phyloP scores from a whole-genome alignment of 768 basidiomycete species.

The Lactarius hengduanensis region DNA sequence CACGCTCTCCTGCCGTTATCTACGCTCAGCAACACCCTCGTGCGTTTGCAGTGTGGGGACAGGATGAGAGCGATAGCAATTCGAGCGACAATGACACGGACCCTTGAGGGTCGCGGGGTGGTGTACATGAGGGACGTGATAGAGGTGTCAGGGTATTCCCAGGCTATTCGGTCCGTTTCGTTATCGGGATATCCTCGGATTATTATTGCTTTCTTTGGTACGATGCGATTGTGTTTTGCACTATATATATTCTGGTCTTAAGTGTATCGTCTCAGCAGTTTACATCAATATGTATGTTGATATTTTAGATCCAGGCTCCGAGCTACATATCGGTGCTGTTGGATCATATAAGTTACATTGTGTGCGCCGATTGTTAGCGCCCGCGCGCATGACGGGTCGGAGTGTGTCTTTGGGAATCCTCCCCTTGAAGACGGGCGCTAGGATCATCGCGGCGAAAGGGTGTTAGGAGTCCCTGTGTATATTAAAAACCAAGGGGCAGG shows the following conservation, averaged over 20 bases:
- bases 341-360: not conserved
- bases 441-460: not conserved
- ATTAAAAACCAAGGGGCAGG: constrained; percentile 2
- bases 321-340: not conserved
- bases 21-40: constrained; percentile 40
- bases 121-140: not conserved
- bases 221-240: not conserved
- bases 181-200: not conserved
- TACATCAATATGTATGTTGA: not conserved
- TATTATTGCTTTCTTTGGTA: not conserved
- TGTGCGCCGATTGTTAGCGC: not conserved
- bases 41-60: constrained; percentile 84
- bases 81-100: constrained; percentile 77
- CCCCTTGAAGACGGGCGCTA: not conserved
- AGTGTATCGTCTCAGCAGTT: not conserved
- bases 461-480: constrained; percentile 19
- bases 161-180: not conserved
- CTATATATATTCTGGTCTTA: not conserved
- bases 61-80: constrained; percentile 86
- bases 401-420: not conserved
- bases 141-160: not conserved
- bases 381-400: not conserved
- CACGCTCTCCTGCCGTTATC: constrained; percentile 29
- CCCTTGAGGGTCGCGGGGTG: constrained; percentile 30
- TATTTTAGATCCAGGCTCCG: not conserved